A percentile compares a stretch with the other conserved stretches of the same genome.
Evolutionary conservation across 345 rosid species (phyloP).

Genomic region (Melaleuca quinquenervia): DNA sequence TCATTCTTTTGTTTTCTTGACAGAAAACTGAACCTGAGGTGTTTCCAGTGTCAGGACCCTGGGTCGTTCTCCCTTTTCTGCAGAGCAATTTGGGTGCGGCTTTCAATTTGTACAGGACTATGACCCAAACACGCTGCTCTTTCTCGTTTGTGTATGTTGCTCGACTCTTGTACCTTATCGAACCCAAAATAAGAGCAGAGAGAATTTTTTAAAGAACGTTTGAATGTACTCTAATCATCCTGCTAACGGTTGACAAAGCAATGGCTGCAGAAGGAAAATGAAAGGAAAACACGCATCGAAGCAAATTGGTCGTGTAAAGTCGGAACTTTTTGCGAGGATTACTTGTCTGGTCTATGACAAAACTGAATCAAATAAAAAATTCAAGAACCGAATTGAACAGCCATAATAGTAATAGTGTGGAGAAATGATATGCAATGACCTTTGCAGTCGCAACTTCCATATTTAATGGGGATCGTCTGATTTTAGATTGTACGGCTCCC

Average conservation of each 20-base stretch:
- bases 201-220: not conserved
- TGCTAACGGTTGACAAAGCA: not conserved
- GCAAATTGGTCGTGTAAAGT: not conserved
- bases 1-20: not conserved
- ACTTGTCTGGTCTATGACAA: not conserved
- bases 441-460: too few species aligned
- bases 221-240: not conserved
- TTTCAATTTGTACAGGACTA: not conserved
- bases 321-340: not conserved
- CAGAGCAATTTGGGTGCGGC: not conserved
- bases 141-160: not conserved
- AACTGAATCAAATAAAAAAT: not conserved
- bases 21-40: not conserved
- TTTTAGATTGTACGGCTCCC: too few species aligned
- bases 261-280: not conserved
- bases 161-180: not conserved
- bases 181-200: not conserved
- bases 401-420: too few species aligned
- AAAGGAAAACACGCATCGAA: not conserved
- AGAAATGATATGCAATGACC: too few species aligned
- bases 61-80: not conserved
- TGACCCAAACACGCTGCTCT: not conserved
- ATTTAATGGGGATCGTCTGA: too few species aligned
- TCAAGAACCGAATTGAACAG: not conserved
- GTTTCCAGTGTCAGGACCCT: not conserved